A percentile compares a stretch with the other conserved stretches of the same genome.
Conservation (phyloP, 2,329 filamentous ascomycete species). For the Trematosphaeria pertusa region DNA sequence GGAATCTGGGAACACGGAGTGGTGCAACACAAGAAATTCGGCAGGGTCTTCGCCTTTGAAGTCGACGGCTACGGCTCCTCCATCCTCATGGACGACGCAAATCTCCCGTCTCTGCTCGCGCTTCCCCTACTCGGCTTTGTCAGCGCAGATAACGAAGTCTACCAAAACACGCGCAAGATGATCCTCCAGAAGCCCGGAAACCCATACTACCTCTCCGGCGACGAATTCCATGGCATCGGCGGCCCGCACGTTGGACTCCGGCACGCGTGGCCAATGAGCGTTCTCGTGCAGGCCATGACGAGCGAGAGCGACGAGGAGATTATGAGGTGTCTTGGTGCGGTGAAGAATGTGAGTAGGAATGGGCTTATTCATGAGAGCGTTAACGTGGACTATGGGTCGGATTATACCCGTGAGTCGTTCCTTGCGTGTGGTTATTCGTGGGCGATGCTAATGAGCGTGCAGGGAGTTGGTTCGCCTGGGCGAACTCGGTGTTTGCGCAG, state of each 20-base stretch:
- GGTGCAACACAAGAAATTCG: slow-evolving; percentile 75
- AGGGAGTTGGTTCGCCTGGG: slow-evolving; percentile 96
- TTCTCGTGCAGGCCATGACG: slow-evolving; percentile 91
- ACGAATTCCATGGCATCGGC: slow-evolving; percentile 84
- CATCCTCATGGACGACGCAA: slow-evolving; percentile 89
- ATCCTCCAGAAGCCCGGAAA: slow-evolving; percentile 78
- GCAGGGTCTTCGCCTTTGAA: slow-evolving; percentile 84
- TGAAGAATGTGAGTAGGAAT: slow-evolving; percentile 76
- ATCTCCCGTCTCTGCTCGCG: slow-evolving; percentile 80
- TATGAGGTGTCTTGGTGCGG: slow-evolving; percentile 70
- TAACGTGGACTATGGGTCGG: slow-evolving; percentile 72
- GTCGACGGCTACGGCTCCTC: slow-evolving; percentile 85
- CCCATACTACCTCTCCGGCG: slow-evolving; percentile 84
- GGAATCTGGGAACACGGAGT: slow-evolving; percentile 88
- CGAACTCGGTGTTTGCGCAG: slow-evolving; percentile 93
- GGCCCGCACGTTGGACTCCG: slow-evolving; percentile 82
- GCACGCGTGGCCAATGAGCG: slow-evolving; percentile 96
- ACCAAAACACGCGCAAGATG: slow-evolving; percentile 88
- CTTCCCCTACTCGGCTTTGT: slow-evolving; percentile 82
- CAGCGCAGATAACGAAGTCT: slow-evolving; percentile 68
- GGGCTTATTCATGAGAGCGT: slow-evolving; percentile 93
- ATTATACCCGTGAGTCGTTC: slow-evolving; percentile 74
- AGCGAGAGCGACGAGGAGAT: slow-evolving; percentile 86
- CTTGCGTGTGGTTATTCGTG: no score
- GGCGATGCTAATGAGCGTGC: slow-evolving; percentile 9